These are phyloP conservation scores for Dothideomycetidae sp. DNA, from an alignment of 2,329 filamentous ascomycete genomes.

Conservation along the genomic window DNA sequence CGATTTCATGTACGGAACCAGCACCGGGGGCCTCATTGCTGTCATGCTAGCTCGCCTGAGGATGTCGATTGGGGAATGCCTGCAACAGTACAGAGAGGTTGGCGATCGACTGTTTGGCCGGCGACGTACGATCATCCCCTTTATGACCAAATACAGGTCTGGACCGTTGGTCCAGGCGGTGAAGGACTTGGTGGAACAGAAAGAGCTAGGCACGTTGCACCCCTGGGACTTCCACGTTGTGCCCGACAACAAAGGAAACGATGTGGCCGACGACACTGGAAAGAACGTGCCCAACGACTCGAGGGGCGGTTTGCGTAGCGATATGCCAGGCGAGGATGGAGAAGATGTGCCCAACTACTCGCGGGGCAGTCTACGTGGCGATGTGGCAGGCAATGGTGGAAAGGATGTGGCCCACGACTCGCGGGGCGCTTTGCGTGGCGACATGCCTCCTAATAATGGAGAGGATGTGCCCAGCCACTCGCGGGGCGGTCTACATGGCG, in stretches of 20 bases:
- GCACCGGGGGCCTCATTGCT: conserved; percentile 38
- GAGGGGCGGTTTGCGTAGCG: neutral
- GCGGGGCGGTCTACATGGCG: neutral
- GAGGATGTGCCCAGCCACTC: neutral
- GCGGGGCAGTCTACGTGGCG: no score
- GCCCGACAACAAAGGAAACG: conserved; percentile 2
- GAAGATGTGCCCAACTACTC: neutral
- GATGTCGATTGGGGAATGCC: conserved; percentile 34
- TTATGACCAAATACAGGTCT: conserved; percentile 37
- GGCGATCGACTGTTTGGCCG: conserved; percentile 36
- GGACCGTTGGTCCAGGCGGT: conserved; percentile 35
- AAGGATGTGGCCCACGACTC: neutral
- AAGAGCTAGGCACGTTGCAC: conserved; percentile 30
- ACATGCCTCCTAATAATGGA: neutral
- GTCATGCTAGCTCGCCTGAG: conserved; percentile 36
- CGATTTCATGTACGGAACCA: conserved; percentile 40
- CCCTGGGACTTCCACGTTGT: conserved; percentile 30
- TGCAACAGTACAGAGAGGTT: conserved; percentile 33
- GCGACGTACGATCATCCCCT: conserved; percentile 28
- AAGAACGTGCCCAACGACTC: neutral
- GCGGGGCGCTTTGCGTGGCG: neutral
- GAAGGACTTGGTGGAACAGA: conserved; percentile 30
- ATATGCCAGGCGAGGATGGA: neutral
- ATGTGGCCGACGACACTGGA: neutral
- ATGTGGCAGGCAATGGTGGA: neutral